These are phyloP conservation scores for Solanum corneliomulleri DNA, from an alignment of 257 asterid genomes.

Conservation along the genomic window DNA sequence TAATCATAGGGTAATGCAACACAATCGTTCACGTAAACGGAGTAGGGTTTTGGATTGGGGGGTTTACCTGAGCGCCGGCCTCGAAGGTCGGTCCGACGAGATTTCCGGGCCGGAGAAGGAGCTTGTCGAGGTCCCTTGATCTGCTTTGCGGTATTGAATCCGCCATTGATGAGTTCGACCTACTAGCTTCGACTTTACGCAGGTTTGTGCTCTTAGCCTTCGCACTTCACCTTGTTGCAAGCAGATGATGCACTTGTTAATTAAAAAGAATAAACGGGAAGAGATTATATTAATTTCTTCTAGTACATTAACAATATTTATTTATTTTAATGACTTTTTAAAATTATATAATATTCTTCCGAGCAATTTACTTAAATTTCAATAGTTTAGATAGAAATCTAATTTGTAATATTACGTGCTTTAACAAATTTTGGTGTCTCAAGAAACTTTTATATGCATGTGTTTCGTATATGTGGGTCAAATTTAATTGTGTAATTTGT, in stretches of 20 bases:
- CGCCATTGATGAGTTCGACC: constrained; percentile 31
- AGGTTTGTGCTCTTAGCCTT: background rate
- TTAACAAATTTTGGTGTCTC: too few species aligned
- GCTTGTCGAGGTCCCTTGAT: constrained; percentile 95
- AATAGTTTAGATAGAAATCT: too few species aligned
- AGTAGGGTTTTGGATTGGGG: background rate
- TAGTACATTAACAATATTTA: too few species aligned
- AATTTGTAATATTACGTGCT: too few species aligned
- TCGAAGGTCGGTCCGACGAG: constrained; percentile 65
- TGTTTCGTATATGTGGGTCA: too few species aligned
- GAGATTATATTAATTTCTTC: background rate
- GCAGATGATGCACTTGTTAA: background rate
- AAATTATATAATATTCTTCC: too few species aligned
- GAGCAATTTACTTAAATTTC: too few species aligned
- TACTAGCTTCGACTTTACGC: constrained; percentile 41
- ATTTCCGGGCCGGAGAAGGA: constrained; percentile 80
- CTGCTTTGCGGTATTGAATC: constrained; percentile 55
- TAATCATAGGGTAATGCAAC: background rate
- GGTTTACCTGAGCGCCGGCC: constrained; percentile 61
- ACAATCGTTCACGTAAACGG: constrained; percentile 2
- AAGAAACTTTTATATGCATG: too few species aligned
- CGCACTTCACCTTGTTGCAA: background rate
- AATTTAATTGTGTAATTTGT: too few species aligned
- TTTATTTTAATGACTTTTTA: too few species aligned
- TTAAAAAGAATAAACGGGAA: background rate